These are phyloP conservation scores for Ogataea corticis DNA, from an alignment of 805 yeast species.

Conservation along the genomic window DNA sequence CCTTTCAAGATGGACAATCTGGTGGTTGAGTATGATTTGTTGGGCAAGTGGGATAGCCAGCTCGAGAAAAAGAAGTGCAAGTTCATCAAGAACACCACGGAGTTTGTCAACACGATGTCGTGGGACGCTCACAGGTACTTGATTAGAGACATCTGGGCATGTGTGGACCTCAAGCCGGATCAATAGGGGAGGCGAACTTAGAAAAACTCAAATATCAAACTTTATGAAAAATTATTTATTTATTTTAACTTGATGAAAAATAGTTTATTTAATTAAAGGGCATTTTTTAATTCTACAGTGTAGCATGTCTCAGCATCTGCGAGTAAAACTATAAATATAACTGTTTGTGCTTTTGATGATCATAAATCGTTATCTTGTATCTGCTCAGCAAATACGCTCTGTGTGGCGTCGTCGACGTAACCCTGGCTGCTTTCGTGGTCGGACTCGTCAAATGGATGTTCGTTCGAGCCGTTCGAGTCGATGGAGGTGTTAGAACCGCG, in stretches of 20 bases:
- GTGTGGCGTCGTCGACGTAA: constrained; percentile 8
- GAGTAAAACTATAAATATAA: neutral
- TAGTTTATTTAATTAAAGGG: too few relatives aligned
- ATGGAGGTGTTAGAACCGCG: too few relatives aligned
- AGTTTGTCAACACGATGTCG: constrained; percentile 16
- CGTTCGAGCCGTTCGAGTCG: constrained; percentile 7
- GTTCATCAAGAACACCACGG: constrained; percentile 16
- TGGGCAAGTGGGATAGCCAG: constrained; percentile 25
- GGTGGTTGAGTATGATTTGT: constrained; percentile 19
- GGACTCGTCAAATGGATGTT: constrained; percentile 20
- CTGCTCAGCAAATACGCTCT: constrained; percentile 24
- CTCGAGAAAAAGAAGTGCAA: constrained; percentile 21
- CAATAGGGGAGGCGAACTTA: neutral
- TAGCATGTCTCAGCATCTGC: too few relatives aligned
- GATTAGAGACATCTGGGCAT: constrained; percentile 24
- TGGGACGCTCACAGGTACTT: constrained; percentile 21
- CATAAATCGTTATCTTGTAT: constrained; percentile 23
- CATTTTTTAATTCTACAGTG: neutral
- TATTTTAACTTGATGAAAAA: too few relatives aligned
- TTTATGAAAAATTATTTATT: too few relatives aligned
- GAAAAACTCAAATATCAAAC: too few relatives aligned
- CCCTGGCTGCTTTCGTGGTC: constrained; percentile 15
- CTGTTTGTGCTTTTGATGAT: neutral
- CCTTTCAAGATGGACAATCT: constrained; percentile 13
- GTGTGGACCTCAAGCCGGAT: constrained; percentile 20